Conservation (phyloP, 2,329 filamentous ascomycete species). For the Ceratocystis variospora region DNA sequence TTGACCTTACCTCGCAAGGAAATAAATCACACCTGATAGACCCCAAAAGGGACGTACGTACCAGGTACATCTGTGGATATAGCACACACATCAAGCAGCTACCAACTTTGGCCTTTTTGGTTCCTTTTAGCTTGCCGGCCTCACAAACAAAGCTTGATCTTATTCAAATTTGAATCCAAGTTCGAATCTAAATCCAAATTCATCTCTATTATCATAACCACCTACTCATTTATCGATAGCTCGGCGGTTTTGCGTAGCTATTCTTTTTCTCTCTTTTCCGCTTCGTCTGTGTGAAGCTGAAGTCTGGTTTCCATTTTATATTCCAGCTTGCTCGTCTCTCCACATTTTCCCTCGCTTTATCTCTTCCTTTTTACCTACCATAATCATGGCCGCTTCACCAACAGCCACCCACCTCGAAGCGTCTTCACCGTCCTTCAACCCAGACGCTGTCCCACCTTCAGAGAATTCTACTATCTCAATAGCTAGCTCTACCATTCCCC, state of each 20-base stretch:
- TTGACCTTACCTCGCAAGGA: not conserved
- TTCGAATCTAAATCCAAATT: too few relatives aligned
- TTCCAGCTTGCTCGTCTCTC: not conserved
- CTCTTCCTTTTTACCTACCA: not conserved
- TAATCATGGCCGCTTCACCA: not conserved
- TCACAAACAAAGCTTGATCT: not conserved
- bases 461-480: not conserved
- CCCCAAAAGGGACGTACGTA: not conserved
- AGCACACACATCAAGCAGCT: not conserved
- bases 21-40: not conserved
- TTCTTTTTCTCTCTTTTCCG: not conserved
- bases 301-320: not conserved
- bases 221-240: not conserved
- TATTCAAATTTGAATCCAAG: not conserved
- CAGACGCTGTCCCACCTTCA: not conserved
- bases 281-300: not conserved
- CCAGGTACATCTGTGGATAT: constrained; percentile 1
- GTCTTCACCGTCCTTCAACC: not conserved
- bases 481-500: constrained; percentile 6
- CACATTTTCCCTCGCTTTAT: not conserved
- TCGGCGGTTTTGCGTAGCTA: not conserved
- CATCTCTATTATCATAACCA: not conserved
- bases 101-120: not conserved
- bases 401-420: not conserved
- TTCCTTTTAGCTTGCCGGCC: not conserved